Evolutionary conservation across 176 grass and related monocot genomes (phyloP).

Genomic region (Carex scoparia): DNA sequence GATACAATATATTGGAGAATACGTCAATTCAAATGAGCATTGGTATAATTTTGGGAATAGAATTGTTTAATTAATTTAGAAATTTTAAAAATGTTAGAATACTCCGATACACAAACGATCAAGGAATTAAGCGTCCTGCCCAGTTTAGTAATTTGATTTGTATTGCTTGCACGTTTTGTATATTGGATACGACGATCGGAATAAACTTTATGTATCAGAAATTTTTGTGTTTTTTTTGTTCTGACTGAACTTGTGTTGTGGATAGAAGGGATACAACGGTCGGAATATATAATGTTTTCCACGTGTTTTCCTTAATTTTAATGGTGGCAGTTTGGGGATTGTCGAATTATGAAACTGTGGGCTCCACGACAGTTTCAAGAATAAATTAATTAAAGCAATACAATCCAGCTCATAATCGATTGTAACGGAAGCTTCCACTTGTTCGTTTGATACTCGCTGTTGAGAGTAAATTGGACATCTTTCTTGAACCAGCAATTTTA

Average conservation of each 20-base stretch:
- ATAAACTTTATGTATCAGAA: not conserved
- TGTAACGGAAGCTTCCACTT: not conserved
- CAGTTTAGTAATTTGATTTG: too few species aligned
- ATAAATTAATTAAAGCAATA: not conserved
- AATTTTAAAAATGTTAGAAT: too few species aligned
- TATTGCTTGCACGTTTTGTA: too few species aligned
- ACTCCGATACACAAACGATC: too few species aligned
- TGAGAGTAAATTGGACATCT: not conserved
- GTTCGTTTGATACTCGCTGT: not conserved
- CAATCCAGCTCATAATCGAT: not conserved
- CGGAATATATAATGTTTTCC: not conserved
- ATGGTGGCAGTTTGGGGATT: not conserved
- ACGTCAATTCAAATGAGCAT: not conserved
- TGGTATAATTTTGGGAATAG: not conserved
- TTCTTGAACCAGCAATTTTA: not conserved
- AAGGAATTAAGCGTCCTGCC: too few species aligned
- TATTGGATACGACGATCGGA: not conserved
- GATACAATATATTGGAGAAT: not conserved
- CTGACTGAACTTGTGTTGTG: not conserved
- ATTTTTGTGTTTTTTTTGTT: not conserved
- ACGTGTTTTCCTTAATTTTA: not conserved
- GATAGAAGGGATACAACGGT: not conserved
- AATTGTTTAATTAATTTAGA: not conserved
- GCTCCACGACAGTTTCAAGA: not conserved
- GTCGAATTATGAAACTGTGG: not conserved